These are phyloP conservation scores for Trichoderma breve DNA, from an alignment of 2,329 filamentous ascomycete genomes.

Conservation along the genomic window DNA sequence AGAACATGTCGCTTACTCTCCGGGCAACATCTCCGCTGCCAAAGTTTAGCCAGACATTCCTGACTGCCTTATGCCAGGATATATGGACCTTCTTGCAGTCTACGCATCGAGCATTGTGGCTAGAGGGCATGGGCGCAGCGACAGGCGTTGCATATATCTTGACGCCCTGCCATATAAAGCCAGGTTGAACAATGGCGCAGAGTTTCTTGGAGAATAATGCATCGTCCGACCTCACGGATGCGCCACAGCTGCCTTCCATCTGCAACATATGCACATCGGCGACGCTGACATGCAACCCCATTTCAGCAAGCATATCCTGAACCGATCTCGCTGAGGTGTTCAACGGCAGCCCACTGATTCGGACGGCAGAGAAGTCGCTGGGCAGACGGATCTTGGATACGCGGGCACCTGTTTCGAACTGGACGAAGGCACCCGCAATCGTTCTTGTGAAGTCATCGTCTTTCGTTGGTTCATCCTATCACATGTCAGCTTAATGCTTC, in stretches of 20 bases:
- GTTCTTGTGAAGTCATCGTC: neutral
- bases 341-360: conserved; percentile 30
- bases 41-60: conserved; percentile 33
- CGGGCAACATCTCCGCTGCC: conserved; percentile 5
- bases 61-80: conserved; percentile 38
- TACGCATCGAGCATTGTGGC: conserved; percentile 27
- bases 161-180: neutral
- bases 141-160: neutral
- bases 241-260: neutral
- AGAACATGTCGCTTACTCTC: neutral
- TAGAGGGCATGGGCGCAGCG: conserved; percentile 28
- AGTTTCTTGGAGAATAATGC: conserved; percentile 9
- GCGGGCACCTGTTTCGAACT: conserved; percentile 34
- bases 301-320: neutral
- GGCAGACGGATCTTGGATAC: conserved; percentile 31
- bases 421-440: conserved; percentile 28
- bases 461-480: neutral
- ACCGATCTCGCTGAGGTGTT: conserved; percentile 19
- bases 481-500: neutral
- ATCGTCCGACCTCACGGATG: neutral
- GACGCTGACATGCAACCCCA: neutral
- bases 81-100: conserved; percentile 36
- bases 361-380: conserved; percentile 39
- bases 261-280: neutral
- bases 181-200: neutral